These are phyloP conservation scores for Fusarium mundagurra DNA, from an alignment of 2,329 filamentous ascomycete genomes.

Conservation along the genomic window DNA sequence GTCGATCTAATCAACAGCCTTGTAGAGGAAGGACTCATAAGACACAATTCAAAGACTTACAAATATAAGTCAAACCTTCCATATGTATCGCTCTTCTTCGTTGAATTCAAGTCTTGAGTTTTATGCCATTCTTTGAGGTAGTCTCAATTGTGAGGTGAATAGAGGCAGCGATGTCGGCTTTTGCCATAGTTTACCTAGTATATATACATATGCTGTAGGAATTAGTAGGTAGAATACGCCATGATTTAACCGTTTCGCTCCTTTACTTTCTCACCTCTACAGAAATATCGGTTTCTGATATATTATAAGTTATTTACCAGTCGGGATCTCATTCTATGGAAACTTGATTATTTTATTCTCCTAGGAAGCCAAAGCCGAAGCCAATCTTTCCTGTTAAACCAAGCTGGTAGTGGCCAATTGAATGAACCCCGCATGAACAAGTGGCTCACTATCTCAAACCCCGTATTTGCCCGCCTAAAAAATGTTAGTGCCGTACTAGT, in stretches of 20 bases:
- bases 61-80: not conserved
- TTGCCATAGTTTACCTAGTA: no score
- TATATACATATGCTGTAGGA: no score
- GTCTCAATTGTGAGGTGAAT: not conserved
- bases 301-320: not conserved
- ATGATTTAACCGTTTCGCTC: not conserved
- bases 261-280: not conserved
- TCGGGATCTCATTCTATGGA: no score
- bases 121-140: not conserved
- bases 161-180: not conserved
- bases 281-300: not conserved
- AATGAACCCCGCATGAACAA: conserved; percentile 36
- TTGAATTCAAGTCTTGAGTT: not conserved
- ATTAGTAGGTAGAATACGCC: not conserved
- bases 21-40: not conserved
- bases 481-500: conserved; percentile 31
- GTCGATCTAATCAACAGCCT: not conserved
- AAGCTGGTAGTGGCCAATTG: conserved; percentile 3
- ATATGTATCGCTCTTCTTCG: not conserved
- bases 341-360: not conserved
- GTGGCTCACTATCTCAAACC: conserved; percentile 24
- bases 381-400: not conserved
- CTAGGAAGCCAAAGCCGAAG: not conserved
- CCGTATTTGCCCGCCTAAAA: not conserved
- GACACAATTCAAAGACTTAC: no score